These are phyloP conservation scores for Solanum commersonii DNA, from an alignment of 257 asterid genomes.

Conservation along the genomic window DNA sequence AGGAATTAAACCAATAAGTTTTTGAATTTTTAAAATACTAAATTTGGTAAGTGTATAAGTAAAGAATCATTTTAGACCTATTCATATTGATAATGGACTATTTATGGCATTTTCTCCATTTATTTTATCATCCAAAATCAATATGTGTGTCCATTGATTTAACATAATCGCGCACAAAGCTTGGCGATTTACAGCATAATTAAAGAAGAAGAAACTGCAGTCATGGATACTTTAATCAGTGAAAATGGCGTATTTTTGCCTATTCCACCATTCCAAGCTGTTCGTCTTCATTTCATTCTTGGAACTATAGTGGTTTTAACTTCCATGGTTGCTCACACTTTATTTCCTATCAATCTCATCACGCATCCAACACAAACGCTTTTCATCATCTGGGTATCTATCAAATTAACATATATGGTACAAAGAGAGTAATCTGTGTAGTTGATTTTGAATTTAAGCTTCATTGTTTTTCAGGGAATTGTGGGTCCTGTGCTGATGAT, in stretches of 20 bases:
- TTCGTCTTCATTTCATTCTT: conserved; percentile 42
- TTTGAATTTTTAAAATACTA: too few relatives aligned
- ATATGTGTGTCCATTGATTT: neutral
- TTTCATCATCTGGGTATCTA: conserved; percentile 40
- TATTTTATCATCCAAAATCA: neutral
- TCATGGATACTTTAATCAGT: neutral
- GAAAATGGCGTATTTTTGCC: neutral
- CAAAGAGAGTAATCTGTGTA: neutral
- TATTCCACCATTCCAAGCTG: conserved; percentile 27
- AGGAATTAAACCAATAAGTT: too few relatives aligned
- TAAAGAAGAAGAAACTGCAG: neutral
- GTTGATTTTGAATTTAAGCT: neutral
- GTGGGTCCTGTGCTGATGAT: conserved; percentile 29
- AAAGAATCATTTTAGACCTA: neutral
- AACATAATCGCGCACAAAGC: neutral
- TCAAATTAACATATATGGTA: neutral
- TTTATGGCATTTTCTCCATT: neutral
- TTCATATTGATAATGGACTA: neutral
- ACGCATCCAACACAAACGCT: conserved; percentile 48
- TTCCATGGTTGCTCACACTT: conserved; percentile 35
- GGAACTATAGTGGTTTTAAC: conserved; percentile 52
- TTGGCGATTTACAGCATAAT: neutral
- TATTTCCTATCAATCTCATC: conserved; percentile 33
- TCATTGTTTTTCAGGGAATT: neutral
- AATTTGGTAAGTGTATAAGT: neutral